Evolutionary conservation across 495 filamentous ascomycete genomes (phyloP).

Genomic region (Penicillium bovifimosum): DNA sequence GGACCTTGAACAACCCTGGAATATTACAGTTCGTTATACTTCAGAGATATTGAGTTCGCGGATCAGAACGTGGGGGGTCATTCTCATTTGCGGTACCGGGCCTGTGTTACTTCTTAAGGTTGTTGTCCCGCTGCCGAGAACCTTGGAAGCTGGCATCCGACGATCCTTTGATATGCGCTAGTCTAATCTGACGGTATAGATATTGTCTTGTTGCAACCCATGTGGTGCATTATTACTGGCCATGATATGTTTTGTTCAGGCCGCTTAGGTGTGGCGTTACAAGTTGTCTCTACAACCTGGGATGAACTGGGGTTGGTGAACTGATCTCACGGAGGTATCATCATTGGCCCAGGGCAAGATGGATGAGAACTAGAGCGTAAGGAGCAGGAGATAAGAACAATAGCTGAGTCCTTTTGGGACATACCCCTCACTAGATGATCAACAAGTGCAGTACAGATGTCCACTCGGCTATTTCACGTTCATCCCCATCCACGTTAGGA

Average conservation of each 20-base stretch:
- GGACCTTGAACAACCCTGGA: not conserved
- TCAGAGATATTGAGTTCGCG: not conserved
- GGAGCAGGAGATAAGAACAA: not conserved
- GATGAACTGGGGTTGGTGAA: not conserved
- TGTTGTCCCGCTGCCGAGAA: not conserved
- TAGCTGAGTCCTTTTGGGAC: not conserved
- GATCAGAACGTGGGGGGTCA: not conserved
- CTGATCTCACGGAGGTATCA: not conserved
- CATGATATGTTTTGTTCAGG: not conserved
- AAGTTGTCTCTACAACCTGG: not conserved
- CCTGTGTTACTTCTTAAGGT: not conserved
- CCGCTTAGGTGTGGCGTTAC: not conserved
- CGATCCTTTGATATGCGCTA: not conserved
- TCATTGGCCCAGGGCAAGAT: not conserved
- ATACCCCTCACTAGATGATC: slow-evolving; percentile 1
- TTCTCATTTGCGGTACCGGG: slow-evolving; percentile 3
- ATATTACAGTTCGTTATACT: not conserved
- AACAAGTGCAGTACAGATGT: not conserved
- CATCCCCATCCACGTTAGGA: not conserved
- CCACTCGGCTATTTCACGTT: not conserved
- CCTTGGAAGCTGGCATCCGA: not conserved
- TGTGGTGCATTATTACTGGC: slow-evolving; percentile 1
- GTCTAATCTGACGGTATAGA: not conserved
- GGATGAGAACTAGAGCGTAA: not conserved
- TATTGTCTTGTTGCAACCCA: not conserved